phyloP scores from a whole-genome alignment of 176 grass and related monocot species.

The Puya raimondii region DNA sequence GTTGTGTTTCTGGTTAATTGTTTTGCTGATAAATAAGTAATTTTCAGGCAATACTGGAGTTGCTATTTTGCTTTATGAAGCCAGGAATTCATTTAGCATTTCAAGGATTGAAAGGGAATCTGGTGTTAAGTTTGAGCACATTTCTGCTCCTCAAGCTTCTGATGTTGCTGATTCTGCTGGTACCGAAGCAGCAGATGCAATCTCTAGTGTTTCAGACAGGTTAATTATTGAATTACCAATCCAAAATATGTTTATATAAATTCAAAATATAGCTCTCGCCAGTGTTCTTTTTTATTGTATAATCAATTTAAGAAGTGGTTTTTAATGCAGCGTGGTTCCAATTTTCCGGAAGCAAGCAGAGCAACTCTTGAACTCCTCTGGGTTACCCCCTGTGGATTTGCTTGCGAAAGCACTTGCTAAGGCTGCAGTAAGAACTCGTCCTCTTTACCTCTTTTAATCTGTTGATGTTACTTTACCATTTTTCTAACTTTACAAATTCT shows the following conservation, averaged over 20 bases:
- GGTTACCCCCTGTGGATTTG: conserved; percentile 53
- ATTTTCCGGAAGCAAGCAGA: conserved; percentile 89
- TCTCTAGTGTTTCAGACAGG: conserved; percentile 85
- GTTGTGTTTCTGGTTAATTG: background rate
- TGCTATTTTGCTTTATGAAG: conserved; percentile 81
- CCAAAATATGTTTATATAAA: background rate
- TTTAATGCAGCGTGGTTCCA: conserved; percentile 84
- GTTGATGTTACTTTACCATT: conserved; percentile 8
- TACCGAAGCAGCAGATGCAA: conserved; percentile 82
- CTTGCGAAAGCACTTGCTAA: conserved; percentile 94
- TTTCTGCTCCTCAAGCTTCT: conserved; percentile 77
- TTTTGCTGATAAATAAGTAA: conserved; percentile 6
- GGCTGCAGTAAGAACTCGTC: conserved; percentile 60
- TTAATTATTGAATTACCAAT: conserved; percentile 10
- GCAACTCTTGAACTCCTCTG: conserved; percentile 57
- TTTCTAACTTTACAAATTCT: conserved; percentile 10
- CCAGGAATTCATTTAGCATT: conserved; percentile 51
- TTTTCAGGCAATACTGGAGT: conserved; percentile 83
- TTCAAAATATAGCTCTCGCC: background rate
- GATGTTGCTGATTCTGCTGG: conserved; percentile 94
- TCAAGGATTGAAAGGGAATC: conserved; percentile 77
- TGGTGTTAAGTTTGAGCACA: conserved; percentile 80
- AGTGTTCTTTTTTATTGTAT: background rate
- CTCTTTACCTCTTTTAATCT: background rate
- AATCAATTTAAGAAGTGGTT: background rate